A percentile compares a stretch with the other conserved stretches of the same genome.
phyloP scores from a whole-genome alignment of 768 basidiomycete genomes.

The Cystofilobasidium macerans region DNA sequence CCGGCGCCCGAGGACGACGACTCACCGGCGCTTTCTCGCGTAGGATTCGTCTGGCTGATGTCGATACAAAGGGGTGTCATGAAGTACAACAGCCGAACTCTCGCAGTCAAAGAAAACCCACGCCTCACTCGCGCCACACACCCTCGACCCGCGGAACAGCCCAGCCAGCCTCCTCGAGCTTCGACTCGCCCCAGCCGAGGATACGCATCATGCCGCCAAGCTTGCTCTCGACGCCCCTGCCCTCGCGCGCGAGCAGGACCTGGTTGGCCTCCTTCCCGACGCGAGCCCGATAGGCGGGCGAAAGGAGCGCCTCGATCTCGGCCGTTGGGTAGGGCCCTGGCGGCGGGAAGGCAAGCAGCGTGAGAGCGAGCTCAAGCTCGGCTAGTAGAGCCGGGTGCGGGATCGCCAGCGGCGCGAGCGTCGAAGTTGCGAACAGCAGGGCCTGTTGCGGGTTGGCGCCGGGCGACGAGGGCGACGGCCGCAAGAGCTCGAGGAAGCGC shows the following conservation, averaged over 20 bases:
- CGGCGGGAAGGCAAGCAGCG: conserved; percentile 51
- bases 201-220: conserved; percentile 14
- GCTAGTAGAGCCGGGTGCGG: conserved; percentile 85
- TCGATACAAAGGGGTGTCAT: too few relatives aligned
- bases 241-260: conserved; percentile 81
- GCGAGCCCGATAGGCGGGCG: conserved; percentile 76
- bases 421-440: conserved; percentile 79
- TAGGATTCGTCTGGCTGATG: too few relatives aligned
- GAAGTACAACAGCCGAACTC: too few relatives aligned
- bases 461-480: conserved; percentile 45
- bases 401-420: conserved; percentile 87
- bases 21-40: too few relatives aligned
- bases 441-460: conserved; percentile 55
- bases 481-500: conserved; percentile 87
- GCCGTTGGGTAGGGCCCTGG: conserved; percentile 41
- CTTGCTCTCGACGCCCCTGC: conserved; percentile 64
- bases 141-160: not conserved
- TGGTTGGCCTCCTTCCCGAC: conserved; percentile 95
- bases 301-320: conserved; percentile 65
- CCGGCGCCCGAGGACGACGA: too few relatives aligned
- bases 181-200: conserved; percentile 21
- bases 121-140: not conserved
- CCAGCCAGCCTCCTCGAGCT: conserved; percentile 4
- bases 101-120: too few relatives aligned
- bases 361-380: conserved; percentile 92